phyloP scores from a whole-genome alignment of 176 grass and related monocot species.

The Oryza glaberrima region DNA sequence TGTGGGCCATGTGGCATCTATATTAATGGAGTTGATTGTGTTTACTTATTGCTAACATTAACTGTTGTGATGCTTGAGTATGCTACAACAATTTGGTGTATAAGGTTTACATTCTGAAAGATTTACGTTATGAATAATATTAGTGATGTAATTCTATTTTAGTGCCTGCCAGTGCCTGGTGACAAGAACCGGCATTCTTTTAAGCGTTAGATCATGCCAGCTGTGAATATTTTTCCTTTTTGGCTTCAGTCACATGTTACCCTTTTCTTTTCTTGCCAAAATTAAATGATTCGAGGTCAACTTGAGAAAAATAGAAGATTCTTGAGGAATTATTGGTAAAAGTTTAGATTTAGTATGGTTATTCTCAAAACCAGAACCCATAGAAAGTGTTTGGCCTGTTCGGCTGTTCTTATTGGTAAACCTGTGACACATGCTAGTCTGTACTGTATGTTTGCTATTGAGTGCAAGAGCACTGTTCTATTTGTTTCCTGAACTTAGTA shows the following conservation, averaged over 20 bases:
- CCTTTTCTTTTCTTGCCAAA: not conserved
- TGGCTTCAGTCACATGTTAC: not conserved
- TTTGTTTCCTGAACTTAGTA: slow-evolving; percentile 62
- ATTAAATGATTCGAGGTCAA: not conserved
- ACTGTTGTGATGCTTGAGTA: slow-evolving; percentile 18
- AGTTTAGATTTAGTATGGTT: not conserved
- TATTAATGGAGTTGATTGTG: not conserved
- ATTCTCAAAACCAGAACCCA: not conserved
- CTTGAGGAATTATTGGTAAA: not conserved
- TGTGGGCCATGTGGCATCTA: not conserved
- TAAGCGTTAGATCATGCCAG: slow-evolving; percentile 1
- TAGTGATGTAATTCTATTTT: not conserved
- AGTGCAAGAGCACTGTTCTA: not conserved
- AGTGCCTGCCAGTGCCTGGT: not conserved
- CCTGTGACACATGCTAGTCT: not conserved
- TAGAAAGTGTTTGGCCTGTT: not conserved
- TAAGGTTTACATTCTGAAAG: not conserved
- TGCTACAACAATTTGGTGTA: not conserved
- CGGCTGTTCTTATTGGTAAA: not conserved
- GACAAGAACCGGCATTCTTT: not conserved
- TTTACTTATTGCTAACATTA: slow-evolving; percentile 12
- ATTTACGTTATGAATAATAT: not conserved
- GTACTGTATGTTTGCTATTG: slow-evolving; percentile 16
- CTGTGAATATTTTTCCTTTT: not conserved
- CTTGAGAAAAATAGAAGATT: slow-evolving; percentile 7